Percentiles rank a stretch among this genome's conserved stretches.
phyloP scores from a whole-genome alignment of 176 grass and related monocot species.

The Carex scoparia region DNA sequence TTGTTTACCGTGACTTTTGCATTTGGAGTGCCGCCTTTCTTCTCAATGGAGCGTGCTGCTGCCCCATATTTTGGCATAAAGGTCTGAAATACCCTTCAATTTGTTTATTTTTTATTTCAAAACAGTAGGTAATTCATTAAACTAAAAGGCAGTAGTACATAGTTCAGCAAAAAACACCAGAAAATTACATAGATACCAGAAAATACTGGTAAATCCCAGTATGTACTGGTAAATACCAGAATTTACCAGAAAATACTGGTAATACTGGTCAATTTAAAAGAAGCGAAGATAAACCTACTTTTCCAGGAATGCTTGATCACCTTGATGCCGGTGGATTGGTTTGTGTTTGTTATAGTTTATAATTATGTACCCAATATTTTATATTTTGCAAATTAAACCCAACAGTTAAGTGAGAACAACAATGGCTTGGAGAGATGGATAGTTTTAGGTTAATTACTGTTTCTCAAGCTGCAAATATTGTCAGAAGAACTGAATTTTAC shows the following conservation, averaged over 20 bases:
- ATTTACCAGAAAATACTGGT: no score
- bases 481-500: no score
- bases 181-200: no score
- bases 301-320: slow-evolving; percentile 93
- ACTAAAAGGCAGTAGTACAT: no score
- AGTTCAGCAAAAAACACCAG: no score
- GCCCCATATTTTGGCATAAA: slow-evolving; percentile 99
- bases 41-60: slow-evolving; percentile 86
- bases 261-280: slow-evolving; percentile 32
- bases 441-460: no score
- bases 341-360: background rate
- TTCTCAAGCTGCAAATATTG: no score
- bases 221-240: no score
- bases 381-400: background rate
- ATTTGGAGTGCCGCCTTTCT: slow-evolving; percentile 65
- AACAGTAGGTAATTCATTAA: no score
- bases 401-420: background rate
- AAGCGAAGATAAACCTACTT: slow-evolving; percentile 75
- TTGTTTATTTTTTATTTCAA: no score
- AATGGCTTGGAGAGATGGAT: no score
- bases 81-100: slow-evolving; percentile 29
- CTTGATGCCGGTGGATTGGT: slow-evolving; percentile 89
- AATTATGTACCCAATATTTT: background rate
- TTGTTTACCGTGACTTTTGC: slow-evolving; percentile 69
- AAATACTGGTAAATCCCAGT: no score